A percentile compares a stretch with the other conserved stretches of the same genome.
phyloP scores from a whole-genome alignment of 805 yeast genomes.

The Lachancea waltii region DNA sequence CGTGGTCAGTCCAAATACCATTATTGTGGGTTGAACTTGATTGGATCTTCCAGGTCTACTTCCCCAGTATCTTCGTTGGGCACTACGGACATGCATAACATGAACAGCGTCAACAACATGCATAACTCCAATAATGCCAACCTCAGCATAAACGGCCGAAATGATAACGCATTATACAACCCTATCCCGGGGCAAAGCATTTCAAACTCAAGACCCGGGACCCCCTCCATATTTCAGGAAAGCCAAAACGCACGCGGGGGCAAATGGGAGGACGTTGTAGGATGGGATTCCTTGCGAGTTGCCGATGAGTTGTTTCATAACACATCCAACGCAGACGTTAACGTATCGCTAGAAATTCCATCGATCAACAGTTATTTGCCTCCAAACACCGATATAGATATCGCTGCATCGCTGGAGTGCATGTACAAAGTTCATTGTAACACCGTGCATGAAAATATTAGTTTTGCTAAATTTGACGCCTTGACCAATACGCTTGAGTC shows the following conservation, averaged over 20 bases:
- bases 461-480: slow-evolving; percentile 60
- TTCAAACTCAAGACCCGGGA: not conserved
- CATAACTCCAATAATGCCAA: not conserved
- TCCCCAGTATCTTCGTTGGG: slow-evolving; percentile 21
- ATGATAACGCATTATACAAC: not conserved
- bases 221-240: slow-evolving; percentile 3
- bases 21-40: slow-evolving; percentile 64
- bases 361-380: slow-evolving; percentile 33
- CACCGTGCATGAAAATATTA: slow-evolving; percentile 54
- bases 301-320: slow-evolving; percentile 1
- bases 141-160: not conserved
- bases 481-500: slow-evolving; percentile 47
- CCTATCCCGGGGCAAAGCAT: slow-evolving; percentile 1
- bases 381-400: slow-evolving; percentile 44
- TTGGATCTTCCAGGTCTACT: slow-evolving; percentile 30
- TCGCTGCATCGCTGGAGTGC: slow-evolving; percentile 54
- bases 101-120: not conserved
- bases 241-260: not conserved
- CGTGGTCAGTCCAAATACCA: slow-evolving; percentile 81
- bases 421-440: slow-evolving; percentile 60
- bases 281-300: slow-evolving; percentile 1
- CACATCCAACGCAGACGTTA: slow-evolving; percentile 2
- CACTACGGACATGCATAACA: not conserved
- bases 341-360: slow-evolving; percentile 37
- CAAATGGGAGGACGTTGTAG: not conserved